These are phyloP conservation scores for Talaromyces sp. DNA, from an alignment of 2,329 filamentous ascomycete species.

Conservation along the genomic window DNA sequence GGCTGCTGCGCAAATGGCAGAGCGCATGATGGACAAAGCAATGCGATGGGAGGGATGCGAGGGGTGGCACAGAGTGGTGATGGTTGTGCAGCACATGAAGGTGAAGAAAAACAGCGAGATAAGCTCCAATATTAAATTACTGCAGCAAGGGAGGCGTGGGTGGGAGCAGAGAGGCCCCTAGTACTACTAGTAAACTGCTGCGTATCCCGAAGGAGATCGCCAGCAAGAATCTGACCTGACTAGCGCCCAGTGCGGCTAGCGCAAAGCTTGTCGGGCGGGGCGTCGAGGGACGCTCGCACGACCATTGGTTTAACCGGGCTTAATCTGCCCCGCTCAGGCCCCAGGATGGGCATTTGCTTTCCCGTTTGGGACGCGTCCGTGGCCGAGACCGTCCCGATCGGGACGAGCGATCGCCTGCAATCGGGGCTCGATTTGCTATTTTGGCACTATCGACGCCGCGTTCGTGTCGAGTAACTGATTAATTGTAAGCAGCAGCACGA, in stretches of 20 bases:
- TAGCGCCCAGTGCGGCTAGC: neutral
- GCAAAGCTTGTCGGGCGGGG: neutral
- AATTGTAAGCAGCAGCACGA: too few relatives aligned
- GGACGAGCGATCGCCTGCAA: neutral
- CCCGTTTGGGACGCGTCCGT: neutral
- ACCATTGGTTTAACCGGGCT: neutral
- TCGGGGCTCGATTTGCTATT: neutral
- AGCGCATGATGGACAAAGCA: neutral
- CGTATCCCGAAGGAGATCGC: too few relatives aligned
- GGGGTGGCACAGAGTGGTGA: neutral
- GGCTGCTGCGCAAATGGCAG: slow-evolving; percentile 11
- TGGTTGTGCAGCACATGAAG: neutral
- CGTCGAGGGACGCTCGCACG: neutral
- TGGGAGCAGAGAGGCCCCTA: neutral
- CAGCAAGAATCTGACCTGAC: neutral
- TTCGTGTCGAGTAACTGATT: too few relatives aligned
- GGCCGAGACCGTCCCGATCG: neutral
- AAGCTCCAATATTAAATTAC: neutral
- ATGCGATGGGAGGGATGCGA: neutral
- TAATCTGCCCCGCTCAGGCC: neutral
- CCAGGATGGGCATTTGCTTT: neutral
- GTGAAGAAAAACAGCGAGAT: neutral
- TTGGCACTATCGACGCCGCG: neutral
- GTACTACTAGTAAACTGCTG: too few relatives aligned
- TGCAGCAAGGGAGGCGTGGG: neutral